Conservation (phyloP, 192 early-diverging fungal genomes). For the Spizellomyces sp. region DNA sequence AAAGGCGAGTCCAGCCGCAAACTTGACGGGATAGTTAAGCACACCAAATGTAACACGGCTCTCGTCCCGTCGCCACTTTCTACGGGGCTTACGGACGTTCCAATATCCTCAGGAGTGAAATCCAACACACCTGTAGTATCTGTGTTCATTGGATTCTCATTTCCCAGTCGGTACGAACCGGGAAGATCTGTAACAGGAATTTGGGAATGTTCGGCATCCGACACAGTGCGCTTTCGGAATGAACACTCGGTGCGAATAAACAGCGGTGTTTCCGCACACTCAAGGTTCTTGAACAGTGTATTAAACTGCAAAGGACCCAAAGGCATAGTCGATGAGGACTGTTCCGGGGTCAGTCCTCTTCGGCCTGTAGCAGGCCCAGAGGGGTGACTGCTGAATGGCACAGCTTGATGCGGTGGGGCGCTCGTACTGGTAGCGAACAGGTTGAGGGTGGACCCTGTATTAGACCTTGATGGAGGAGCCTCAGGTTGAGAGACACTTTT, state of each 20-base stretch:
- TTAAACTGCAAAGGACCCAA: slow-evolving; percentile 4
- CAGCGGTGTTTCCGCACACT: slow-evolving; percentile 69
- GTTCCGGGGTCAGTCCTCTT: no score
- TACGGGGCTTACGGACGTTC: slow-evolving; percentile 62
- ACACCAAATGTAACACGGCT: slow-evolving; percentile 66
- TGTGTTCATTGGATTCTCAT: slow-evolving; percentile 10
- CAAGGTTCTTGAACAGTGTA: slow-evolving; percentile 8
- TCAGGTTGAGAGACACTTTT: no score
- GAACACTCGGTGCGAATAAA: slow-evolving; percentile 71
- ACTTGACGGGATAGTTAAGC: slow-evolving; percentile 59
- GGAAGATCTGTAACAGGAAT: slow-evolving; percentile 66
- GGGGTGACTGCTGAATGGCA: no score
- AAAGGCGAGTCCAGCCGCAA: not conserved
- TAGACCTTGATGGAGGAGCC: no score
- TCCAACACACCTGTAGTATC: slow-evolving; percentile 33
- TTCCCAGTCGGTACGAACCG: slow-evolving; percentile 51
- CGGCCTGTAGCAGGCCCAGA: no score
- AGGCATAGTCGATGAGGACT: no score
- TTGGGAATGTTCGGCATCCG: slow-evolving; percentile 43
- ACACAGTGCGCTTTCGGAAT: slow-evolving; percentile 50
- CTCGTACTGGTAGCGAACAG: no score
- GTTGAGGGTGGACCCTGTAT: no score
- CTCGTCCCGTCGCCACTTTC: slow-evolving; percentile 69
- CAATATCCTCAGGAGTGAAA: slow-evolving; percentile 64
- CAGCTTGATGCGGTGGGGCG: no score